Percentiles rank a stretch among this genome's conserved stretches.
These are phyloP conservation scores for Pulicaria dysenterica DNA, from an alignment of 129 eudicot species.

Conservation along the genomic window DNA sequence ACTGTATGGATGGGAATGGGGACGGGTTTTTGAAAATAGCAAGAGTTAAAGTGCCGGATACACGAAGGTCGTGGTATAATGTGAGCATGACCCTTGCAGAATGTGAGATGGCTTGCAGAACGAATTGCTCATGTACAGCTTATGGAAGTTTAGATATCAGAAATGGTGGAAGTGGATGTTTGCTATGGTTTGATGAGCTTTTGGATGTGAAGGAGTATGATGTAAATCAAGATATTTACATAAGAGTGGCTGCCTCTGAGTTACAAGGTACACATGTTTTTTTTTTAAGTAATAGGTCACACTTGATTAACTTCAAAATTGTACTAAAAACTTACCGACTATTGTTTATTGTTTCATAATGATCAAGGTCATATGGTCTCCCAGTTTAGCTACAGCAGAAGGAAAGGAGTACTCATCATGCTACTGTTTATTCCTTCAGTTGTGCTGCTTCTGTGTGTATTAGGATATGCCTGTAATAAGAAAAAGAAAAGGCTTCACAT, in stretches of 20 bases:
- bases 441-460: neutral
- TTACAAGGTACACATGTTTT: slow-evolving; percentile 27
- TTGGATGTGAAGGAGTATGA: slow-evolving; percentile 23
- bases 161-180: slow-evolving; percentile 32
- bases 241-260: slow-evolving; percentile 28
- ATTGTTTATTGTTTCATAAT: no score
- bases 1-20: slow-evolving; percentile 3
- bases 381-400: neutral
- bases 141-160: slow-evolving; percentile 26
- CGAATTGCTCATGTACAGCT: slow-evolving; percentile 38
- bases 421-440: neutral
- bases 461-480: slow-evolving; percentile 8
- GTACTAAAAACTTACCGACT: no score
- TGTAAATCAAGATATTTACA: slow-evolving; percentile 26
- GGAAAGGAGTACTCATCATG: neutral
- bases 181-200: slow-evolving; percentile 29
- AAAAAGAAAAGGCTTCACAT: neutral
- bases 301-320: no score
- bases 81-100: slow-evolving; percentile 29
- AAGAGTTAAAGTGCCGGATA: slow-evolving; percentile 34
- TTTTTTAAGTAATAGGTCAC: no score
- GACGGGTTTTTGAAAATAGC: slow-evolving; percentile 18
- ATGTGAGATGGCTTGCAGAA: slow-evolving; percentile 20
- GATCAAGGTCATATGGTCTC: no score
- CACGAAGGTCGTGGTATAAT: slow-evolving; percentile 17